Base-by-base conservation (phyloP, 495 filamentous ascomycete genomes). In the Penicillium turbatum region DNA sequence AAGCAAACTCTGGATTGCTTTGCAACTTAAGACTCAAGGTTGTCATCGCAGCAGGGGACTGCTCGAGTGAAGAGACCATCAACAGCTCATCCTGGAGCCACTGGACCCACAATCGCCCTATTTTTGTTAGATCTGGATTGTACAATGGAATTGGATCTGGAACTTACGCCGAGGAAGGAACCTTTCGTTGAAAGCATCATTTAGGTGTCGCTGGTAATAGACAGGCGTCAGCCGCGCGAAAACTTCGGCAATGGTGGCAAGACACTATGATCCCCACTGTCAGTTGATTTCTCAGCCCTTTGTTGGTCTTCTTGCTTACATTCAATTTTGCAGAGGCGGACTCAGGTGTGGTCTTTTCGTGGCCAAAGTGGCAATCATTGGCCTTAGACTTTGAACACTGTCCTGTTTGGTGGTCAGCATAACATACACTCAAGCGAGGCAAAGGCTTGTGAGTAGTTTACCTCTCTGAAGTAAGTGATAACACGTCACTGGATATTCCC, bases 41-140 rank as follows among this genome's bases (percentile, higher is more conserved):
- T 34, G 19, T 6, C 27, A 63, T 54, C 5, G 53, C 45, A 11
- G n/a, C 21, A 10, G 38, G 3, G 4, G 41, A 52, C 27, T 68
- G 65, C 21, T 64, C 63, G 1, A 48, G 27, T 6, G 56, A 29
- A n/a, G 44, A 53, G n/a, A 68, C 11, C 16, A 56, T 54, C 3
- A 55, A 56, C 0, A 66, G 29, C 27, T 48, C 47, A 10, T 62
- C 48, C 2, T 64, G 36, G 1, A 64, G 21, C 5, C 29, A 9
- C 19, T 64, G 55, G 2, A 67, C 24, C 65, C 65, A 68, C 2
- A 27, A 16, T 51, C 64, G 46, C 32, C 62, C 55, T 45, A n/a
- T n/a, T n/a, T n/a, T n/a, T n/a, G n/a, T n/a, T n/a, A n/a, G n/a
- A n/a, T n/a, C n/a, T n/a, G n/a, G n/a, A n/a, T n/a, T n/a, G n/a